Conservation (phyloP, 2,329 filamentous ascomycete species). For the Talaromyces piceae region DNA sequence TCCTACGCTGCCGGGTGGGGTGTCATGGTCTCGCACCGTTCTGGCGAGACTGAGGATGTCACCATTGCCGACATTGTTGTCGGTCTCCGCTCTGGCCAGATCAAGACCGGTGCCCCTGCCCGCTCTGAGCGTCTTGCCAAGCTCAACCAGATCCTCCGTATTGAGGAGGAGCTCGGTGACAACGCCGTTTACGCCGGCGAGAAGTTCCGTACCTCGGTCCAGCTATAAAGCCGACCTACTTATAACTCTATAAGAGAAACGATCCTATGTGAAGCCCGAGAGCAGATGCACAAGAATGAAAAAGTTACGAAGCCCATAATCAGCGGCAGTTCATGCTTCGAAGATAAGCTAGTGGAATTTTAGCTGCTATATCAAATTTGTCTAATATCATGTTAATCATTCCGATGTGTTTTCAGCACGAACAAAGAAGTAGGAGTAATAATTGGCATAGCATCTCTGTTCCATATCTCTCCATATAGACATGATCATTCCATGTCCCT, state of each 20-base stretch:
- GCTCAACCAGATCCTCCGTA: conserved; percentile 99
- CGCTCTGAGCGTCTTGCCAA: conserved; percentile 98
- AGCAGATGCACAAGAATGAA: not conserved
- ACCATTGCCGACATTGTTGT: conserved; percentile 98
- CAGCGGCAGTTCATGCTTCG: not conserved
- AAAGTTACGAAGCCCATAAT: not conserved
- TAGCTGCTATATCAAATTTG: not conserved
- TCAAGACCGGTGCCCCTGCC: conserved; percentile 96
- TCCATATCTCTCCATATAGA: no score
- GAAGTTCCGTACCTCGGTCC: conserved; percentile 87
- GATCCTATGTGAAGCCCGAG: not conserved
- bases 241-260: not conserved
- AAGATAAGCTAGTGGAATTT: not conserved
- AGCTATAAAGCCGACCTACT: conserved; percentile 58
- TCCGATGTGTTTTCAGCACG: not conserved
- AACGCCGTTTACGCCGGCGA: conserved; percentile 85
- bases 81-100: conserved; percentile 92
- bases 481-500: no score
- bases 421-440: not conserved
- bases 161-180: conserved; percentile 95
- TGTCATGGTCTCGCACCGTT: conserved; percentile 99
- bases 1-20: conserved; percentile 93
- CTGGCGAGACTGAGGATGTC: conserved; percentile 98
- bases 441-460: no score
- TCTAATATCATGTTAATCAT: not conserved